phyloP scores from a whole-genome alignment of 176 grass and related monocot species.

The Paspalum notatum region DNA sequence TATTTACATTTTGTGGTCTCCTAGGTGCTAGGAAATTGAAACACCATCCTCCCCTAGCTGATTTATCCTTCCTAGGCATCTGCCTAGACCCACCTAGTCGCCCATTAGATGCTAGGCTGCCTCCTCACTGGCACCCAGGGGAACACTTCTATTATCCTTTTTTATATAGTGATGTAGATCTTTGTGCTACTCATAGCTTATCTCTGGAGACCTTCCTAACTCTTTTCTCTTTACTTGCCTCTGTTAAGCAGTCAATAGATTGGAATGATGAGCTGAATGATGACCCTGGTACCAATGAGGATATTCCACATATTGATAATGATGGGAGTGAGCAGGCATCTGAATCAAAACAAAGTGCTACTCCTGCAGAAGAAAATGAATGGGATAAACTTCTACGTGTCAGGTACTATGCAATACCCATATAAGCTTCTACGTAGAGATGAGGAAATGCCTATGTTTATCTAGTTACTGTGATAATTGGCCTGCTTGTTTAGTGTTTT shows the following conservation, averaged over 20 bases:
- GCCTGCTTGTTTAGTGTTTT: not conserved
- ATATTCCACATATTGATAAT: conserved; percentile 48
- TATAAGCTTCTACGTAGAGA: conserved; percentile 6
- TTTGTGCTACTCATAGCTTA: conserved; percentile 32
- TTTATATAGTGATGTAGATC: conserved; percentile 28
- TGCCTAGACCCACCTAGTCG: not conserved
- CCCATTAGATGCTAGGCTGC: not conserved
- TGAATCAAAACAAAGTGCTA: conserved; percentile 69
- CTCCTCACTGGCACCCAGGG: not conserved
- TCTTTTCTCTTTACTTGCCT: conserved; percentile 31
- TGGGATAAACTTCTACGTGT: conserved; percentile 98
- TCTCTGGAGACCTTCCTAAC: conserved; percentile 43
- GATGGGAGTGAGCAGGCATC: conserved; percentile 57
- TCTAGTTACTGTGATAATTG: conserved; percentile 7
- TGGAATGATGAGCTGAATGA: conserved; percentile 96
- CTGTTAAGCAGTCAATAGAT: conserved; percentile 78
- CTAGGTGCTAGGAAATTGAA: not conserved
- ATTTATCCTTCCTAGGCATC: not conserved
- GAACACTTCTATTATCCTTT: not conserved
- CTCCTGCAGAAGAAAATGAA: conserved; percentile 82
- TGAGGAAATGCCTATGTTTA: not conserved
- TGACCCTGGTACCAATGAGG: conserved; percentile 59
- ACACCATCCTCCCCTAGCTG: not conserved
- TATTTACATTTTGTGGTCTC: not conserved
- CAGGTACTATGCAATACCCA: conserved; percentile 57